Evolutionary conservation across 2,329 filamentous ascomycete species (phyloP).

Genomic region (Apiospora malaysiana): DNA sequence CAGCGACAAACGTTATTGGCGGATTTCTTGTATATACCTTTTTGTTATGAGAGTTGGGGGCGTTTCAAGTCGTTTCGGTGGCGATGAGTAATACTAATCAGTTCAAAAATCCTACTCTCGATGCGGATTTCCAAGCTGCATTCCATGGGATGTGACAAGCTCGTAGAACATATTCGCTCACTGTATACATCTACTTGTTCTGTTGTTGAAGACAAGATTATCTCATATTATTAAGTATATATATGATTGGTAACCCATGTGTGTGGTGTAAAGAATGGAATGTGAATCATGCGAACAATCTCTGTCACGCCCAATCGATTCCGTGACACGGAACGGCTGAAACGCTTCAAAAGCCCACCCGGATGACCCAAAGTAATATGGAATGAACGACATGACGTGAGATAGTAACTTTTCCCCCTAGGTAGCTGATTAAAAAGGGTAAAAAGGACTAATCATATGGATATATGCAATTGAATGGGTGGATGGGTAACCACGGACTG

Average conservation of each 20-base stretch:
- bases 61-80: no score
- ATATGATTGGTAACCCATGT: background rate
- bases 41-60: no score
- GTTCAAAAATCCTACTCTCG: background rate
- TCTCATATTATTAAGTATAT: background rate
- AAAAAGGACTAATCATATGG: background rate
- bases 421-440: background rate
- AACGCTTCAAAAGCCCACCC: background rate
- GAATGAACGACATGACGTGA: background rate
- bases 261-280: background rate
- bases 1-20: background rate
- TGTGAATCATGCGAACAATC: background rate
- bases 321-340: background rate
- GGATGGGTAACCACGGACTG: background rate
- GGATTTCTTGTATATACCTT: background rate
- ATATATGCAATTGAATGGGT: background rate
- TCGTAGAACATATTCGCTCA: background rate
- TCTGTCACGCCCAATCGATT: background rate
- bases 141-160: no score
- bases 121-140: background rate
- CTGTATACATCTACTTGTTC: no score
- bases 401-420: background rate
- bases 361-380: background rate
- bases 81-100: no score
- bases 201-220: background rate